A percentile compares a stretch with the other conserved stretches of the same genome.
phyloP scores from a whole-genome alignment of 352 stramenopile genomes.

The Globisporangium viniferum region DNA sequence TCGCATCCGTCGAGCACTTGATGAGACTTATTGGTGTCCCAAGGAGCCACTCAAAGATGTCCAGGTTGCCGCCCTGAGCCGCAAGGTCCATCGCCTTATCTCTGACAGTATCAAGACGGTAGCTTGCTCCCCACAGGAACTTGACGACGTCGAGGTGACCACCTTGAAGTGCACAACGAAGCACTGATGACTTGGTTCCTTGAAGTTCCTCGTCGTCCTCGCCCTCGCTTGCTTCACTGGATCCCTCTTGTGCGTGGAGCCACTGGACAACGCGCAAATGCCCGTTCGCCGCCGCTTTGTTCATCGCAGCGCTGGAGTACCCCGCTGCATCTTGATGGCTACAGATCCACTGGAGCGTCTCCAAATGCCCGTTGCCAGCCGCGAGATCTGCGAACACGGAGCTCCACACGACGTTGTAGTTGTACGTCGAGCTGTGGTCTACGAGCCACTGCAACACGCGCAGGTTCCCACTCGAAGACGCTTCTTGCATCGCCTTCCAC shows the following conservation, averaged over 20 bases:
- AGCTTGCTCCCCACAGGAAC: neutral
- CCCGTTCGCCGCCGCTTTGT: neutral
- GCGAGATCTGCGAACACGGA: neutral
- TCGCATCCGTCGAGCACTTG: neutral
- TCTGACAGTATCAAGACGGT: neutral
- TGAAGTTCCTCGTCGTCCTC: neutral
- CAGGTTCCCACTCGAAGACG: neutral
- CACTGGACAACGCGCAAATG: slow-evolving; percentile 7
- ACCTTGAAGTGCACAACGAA: neutral
- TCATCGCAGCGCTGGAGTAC: neutral
- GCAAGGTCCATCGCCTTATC: neutral
- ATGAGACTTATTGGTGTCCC: neutral
- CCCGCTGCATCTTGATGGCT: neutral
- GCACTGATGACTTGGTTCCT: neutral
- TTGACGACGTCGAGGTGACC: neutral
- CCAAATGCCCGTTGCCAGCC: slow-evolving; percentile 4
- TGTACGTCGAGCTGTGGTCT: neutral
- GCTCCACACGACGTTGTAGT: neutral
- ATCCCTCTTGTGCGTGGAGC: neutral
- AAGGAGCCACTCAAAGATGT: neutral
- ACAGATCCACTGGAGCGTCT: slow-evolving; percentile 7
- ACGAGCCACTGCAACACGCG: neutral
- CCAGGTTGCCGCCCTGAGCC: neutral
- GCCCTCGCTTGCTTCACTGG: neutral
- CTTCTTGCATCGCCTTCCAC: slow-evolving; percentile 2